Base-by-base conservation (phyloP, 192 early-diverging fungal genomes). In the Neocallimastix lanati region DNA sequence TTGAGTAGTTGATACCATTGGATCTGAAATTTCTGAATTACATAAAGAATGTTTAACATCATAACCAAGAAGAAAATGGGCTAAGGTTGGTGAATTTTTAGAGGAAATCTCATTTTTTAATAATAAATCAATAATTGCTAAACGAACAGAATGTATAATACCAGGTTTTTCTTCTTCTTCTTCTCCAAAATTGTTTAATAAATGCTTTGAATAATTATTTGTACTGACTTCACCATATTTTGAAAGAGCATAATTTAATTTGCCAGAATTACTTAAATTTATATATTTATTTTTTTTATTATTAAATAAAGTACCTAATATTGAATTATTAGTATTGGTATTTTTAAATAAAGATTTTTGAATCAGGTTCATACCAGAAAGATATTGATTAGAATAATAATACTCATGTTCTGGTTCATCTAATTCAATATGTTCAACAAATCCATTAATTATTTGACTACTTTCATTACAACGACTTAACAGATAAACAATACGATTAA, bases 1-100 rank as follows among this genome's bases (percentile, higher is more conserved):
- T 28, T 80, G 80, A 0, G 84, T 83, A 5, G 81, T 80, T 18
- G 78, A 82, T 9, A 84, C 78, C 28, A 84, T 80, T 18, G 85
- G 83, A 38, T 89, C 86, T 11, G 79, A 77, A 28, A 86, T 82
- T 4, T 86, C 83, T 12, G 86, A 84, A 15, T 29, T 80, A 30
- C 67, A 85, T 83, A 84, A 1, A 0, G 86, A 81, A 76, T 86
- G 85, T 14, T 82, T 80, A 28, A 89, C 80, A 81, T 92, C 85
- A 80, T 92, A 96, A 4, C 97, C 97, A 5, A 99, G 87, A 76
- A 99, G 85, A 78, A 93, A 98, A 83, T 98, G 96, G 16, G 95
- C 90, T 76, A 98, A 85, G 0, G 91, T 94, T 1, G 95, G 93
- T 18, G 88, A 84, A 11, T 87, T 85, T 78, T 86, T 85, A 12